Evolutionary conservation across 768 basidiomycete genomes (phyloP).

Genomic region (Scleroderma bovista): DNA sequence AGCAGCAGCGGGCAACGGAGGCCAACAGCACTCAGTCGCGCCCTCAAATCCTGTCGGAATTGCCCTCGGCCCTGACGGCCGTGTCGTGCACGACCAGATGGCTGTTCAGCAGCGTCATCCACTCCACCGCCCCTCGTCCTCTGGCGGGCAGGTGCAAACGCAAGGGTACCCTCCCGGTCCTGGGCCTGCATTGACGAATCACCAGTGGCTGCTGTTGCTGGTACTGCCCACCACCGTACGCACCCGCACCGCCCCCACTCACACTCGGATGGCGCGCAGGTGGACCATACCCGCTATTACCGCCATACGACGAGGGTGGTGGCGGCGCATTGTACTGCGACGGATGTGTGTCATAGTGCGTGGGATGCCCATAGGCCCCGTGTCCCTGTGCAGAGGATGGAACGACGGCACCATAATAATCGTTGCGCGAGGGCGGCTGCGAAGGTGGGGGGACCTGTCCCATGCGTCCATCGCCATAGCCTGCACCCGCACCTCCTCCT

Average conservation of each 20-base stretch:
- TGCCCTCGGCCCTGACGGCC: conserved; percentile 70
- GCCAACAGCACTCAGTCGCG: conserved; percentile 43
- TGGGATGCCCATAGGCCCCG: neutral
- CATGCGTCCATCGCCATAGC: neutral
- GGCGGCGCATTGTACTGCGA: neutral
- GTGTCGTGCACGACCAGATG: conserved; percentile 78
- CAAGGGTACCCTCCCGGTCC: neutral
- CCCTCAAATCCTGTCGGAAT: conserved; percentile 83
- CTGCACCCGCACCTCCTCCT: neutral
- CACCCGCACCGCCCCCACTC: neutral
- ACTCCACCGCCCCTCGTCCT: conserved; percentile 13
- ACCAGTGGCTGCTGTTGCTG: neutral
- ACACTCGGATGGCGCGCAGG: neutral
- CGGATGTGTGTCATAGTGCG: neutral
- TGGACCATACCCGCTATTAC: neutral
- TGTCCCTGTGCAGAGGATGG: neutral
- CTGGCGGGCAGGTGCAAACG: neutral
- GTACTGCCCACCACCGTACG: neutral
- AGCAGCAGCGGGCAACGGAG: conserved; percentile 1
- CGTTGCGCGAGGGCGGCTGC: neutral
- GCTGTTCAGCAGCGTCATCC: conserved; percentile 39
- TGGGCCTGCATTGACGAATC: neutral
- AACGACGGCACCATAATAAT: neutral
- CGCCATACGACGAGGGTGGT: neutral
- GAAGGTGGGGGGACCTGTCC: neutral